Evolutionary conservation across 1,139 yeast species (phyloP), one percentile per base, ranked within the genome.

Genomic region (Suhomyces kunorum): DNA sequence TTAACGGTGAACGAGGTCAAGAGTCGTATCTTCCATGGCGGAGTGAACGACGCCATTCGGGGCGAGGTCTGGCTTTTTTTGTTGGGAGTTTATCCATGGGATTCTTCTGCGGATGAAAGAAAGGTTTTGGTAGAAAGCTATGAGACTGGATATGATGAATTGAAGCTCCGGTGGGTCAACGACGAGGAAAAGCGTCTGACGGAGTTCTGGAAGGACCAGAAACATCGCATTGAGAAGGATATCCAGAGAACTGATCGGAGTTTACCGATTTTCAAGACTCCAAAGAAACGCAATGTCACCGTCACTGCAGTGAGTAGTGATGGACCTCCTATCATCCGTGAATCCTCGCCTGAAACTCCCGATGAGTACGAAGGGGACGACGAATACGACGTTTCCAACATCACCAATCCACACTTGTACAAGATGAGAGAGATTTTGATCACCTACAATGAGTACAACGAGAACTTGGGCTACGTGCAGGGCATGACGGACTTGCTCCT

Each of bases 401-500:
- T 87, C 38, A 70, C 64, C 38, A 84, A 84, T 53, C 79, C 81
- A 8, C 90, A 92, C 62, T 68, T 92, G 45, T 75, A 78, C 47
- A 76, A 69, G 39, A 68, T 92, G 68, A 78, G 89, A 53, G 90
- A 87, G 51, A 85, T 94, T 48, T 71, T 92, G 31, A 73, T 88
- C 42, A 87, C 97, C 1, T 92, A 85, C 56, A 90, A 92, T 59
- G 90, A 87, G 61, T 78, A 81, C 60, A 92, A 92, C 60, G 72
- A 69, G 35, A 84, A 88, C 50, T 66, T 94, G 51, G 98, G 98
- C 0, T 92, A 92, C 56, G 96, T 92, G 16, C 99, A 92, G 64
- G 99, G 99, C 2, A 92, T 92, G 99, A 83, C 95, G 7, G 99
- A 92, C 60, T 68, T 92, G 40, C 68, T 94, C 28, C 84, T 96